Conservation (phyloP, 768 basidiomycete species). For the Imleria badia region DNA sequence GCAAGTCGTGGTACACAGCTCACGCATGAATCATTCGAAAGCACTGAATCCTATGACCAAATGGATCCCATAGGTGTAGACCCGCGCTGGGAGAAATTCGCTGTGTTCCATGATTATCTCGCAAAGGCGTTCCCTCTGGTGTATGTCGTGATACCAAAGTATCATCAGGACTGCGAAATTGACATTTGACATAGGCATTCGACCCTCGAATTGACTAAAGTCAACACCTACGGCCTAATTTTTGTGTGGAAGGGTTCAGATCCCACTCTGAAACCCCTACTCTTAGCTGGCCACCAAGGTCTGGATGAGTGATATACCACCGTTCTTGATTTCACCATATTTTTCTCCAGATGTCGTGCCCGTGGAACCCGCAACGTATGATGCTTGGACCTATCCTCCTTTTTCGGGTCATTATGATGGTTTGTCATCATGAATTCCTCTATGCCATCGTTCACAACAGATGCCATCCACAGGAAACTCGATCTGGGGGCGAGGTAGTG, state of each 20-base stretch:
- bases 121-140: constrained; percentile 57
- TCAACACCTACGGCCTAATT: constrained; percentile 63
- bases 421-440: constrained; percentile 10
- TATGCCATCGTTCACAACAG: neutral
- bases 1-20: neutral
- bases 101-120: constrained; percentile 56
- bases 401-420: constrained; percentile 66
- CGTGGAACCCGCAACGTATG: constrained; percentile 53
- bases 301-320: neutral
- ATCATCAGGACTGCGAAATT: neutral
- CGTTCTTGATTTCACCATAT: neutral
- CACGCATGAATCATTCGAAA: constrained; percentile 19
- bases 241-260: constrained; percentile 56
- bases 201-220: constrained; percentile 49
- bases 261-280: constrained; percentile 52
- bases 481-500: constrained; percentile 51
- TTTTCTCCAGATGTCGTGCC: constrained; percentile 60
- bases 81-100: constrained; percentile 55
- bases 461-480: constrained; percentile 26
- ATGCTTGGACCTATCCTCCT: constrained; percentile 60
- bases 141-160: constrained; percentile 32
- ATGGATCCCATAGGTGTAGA: constrained; percentile 50
- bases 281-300: constrained; percentile 59
- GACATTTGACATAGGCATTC: constrained; percentile 39
- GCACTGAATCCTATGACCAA: constrained; percentile 52